Conservation (phyloP, 2,329 filamentous ascomycete species). For the Grosmannia huntii region DNA sequence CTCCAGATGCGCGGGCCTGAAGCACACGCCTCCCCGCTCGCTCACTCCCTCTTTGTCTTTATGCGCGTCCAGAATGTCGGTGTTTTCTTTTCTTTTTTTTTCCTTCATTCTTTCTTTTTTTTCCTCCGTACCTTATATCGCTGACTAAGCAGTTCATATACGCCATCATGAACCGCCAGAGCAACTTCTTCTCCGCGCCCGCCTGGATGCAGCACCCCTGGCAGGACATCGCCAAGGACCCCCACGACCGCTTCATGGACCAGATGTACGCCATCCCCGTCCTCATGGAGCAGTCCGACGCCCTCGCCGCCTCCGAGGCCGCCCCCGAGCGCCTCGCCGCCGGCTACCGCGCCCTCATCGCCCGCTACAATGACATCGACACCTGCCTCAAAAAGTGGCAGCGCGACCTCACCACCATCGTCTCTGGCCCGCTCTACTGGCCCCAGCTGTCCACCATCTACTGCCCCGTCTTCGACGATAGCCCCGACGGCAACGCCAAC, state of each 20-base stretch:
- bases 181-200: slow-evolving; percentile 9
- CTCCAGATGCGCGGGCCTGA: slow-evolving; percentile 12
- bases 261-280: slow-evolving; percentile 10
- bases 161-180: slow-evolving; percentile 6
- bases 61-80: slow-evolving; percentile 11
- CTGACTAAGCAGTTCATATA: slow-evolving; percentile 8
- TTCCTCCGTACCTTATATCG: neutral
- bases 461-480: neutral
- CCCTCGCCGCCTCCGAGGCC: neutral
- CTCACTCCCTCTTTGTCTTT: slow-evolving; percentile 11
- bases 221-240: slow-evolving; percentile 8
- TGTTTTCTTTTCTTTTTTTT: neutral
- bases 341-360: slow-evolving; percentile 4
- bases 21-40: slow-evolving; percentile 9
- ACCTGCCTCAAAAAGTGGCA: slow-evolving; percentile 7
- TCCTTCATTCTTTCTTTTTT: neutral
- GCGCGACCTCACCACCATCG: slow-evolving; percentile 5
- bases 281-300: slow-evolving; percentile 7
- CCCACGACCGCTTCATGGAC: slow-evolving; percentile 14
- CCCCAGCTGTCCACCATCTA: slow-evolving; percentile 11
- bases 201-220: slow-evolving; percentile 12
- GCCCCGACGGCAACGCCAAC: neutral
- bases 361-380: slow-evolving; percentile 7
- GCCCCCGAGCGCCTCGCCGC: neutral
- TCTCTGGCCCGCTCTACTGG: slow-evolving; percentile 12